phyloP scores from a whole-genome alignment of 768 basidiomycete genomes.

The Lactarius deliciosus region DNA sequence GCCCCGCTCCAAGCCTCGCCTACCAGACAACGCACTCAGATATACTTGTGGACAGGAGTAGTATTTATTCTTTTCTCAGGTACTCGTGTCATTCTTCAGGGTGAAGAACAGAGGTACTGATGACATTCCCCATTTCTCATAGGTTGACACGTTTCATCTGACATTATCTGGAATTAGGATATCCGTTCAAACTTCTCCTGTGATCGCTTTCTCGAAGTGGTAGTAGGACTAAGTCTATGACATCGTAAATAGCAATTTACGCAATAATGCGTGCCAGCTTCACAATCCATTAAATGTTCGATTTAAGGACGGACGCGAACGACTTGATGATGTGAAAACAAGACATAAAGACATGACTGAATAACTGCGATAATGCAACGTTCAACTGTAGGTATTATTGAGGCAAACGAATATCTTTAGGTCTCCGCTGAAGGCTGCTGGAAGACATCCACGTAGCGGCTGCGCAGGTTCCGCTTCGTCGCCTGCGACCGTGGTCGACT shows the following conservation, averaged over 20 bases:
- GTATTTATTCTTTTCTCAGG: constrained; percentile 81
- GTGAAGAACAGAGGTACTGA: constrained; percentile 83
- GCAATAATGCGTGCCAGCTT: constrained; percentile 13
- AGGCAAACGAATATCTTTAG: constrained; percentile 8
- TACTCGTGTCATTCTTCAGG: constrained; percentile 83
- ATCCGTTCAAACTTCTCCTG: constrained; percentile 78
- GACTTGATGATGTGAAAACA: constrained; percentile 2
- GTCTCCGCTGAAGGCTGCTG: constrained; percentile 42
- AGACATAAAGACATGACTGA: constrained; percentile 11
- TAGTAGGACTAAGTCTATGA: constrained; percentile 27
- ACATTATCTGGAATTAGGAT: constrained; percentile 45
- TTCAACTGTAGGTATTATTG: constrained; percentile 5
- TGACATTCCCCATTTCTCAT: neutral
- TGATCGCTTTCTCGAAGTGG: constrained; percentile 37
- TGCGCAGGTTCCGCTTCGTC: constrained; percentile 75
- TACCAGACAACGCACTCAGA: constrained; percentile 73
- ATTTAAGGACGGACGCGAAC: constrained; percentile 6
- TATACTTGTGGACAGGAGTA: constrained; percentile 87
- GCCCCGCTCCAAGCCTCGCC: constrained; percentile 76
- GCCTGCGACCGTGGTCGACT: constrained; percentile 57
- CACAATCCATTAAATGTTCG: constrained; percentile 21
- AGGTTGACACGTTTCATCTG: constrained; percentile 1
- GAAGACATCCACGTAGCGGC: constrained; percentile 90
- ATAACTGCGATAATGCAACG: constrained; percentile 10
- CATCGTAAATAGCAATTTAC: constrained; percentile 23